These are phyloP conservation scores for Globisporangium ultimum DNA, from an alignment of 352 stramenopile species.

Conservation along the genomic window DNA sequence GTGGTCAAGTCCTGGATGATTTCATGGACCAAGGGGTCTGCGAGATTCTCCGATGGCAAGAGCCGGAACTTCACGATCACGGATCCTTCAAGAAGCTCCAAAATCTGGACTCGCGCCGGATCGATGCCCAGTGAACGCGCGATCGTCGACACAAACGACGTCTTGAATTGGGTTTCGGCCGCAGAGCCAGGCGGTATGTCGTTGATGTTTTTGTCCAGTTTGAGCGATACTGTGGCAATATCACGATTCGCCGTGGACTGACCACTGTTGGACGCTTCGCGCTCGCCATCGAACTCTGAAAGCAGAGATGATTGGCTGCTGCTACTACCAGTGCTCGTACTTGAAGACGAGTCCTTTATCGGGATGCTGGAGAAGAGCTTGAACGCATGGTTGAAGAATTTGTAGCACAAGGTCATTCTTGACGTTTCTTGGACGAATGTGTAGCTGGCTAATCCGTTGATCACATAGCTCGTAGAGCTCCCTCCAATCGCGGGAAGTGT, in stretches of 20 bases:
- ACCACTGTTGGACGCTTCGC: slow-evolving; percentile 20
- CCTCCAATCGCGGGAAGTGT: slow-evolving; percentile 33
- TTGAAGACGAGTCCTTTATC: slow-evolving; percentile 30
- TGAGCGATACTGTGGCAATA: slow-evolving; percentile 44
- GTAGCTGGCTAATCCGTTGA: slow-evolving; percentile 37
- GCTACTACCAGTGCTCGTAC: slow-evolving; percentile 5
- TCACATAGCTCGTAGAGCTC: slow-evolving; percentile 27
- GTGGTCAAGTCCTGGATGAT: slow-evolving; percentile 33
- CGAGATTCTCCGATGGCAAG: slow-evolving; percentile 40
- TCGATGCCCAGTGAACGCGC: slow-evolving; percentile 43
- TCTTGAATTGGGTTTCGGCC: slow-evolving; percentile 52
- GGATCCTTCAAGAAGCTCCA: slow-evolving; percentile 43
- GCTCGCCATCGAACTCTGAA: slow-evolving; percentile 27
- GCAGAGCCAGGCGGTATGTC: slow-evolving; percentile 42
- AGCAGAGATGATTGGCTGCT: slow-evolving; percentile 9
- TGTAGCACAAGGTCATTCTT: slow-evolving; percentile 54
- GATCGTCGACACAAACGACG: slow-evolving; percentile 29
- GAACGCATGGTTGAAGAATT: slow-evolving; percentile 45
- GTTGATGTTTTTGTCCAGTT: slow-evolving; percentile 59
- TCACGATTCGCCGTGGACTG: slow-evolving; percentile 42
- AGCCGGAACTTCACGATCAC: slow-evolving; percentile 68
- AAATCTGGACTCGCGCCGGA: slow-evolving; percentile 46
- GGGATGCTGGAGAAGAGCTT: slow-evolving; percentile 47
- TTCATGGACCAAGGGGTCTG: slow-evolving; percentile 46
- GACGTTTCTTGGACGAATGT: slow-evolving; percentile 36